phyloP scores from a whole-genome alignment of 2,329 filamentous ascomycete genomes.

The Sclerotinia nivalis region DNA sequence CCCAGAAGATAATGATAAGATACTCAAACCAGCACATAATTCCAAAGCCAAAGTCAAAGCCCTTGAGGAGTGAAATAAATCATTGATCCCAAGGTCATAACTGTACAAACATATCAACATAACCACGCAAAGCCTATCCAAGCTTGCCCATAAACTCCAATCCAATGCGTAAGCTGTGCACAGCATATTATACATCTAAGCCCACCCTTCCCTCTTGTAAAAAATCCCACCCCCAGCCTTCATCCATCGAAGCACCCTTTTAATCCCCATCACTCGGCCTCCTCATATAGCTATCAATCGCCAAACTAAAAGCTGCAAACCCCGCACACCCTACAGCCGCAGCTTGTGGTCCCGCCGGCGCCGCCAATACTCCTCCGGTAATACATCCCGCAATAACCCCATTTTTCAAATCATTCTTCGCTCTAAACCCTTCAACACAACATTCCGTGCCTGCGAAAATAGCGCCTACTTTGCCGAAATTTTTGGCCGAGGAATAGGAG shows the following conservation, averaged over 20 bases:
- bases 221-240: not conserved
- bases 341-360: slow-evolving; percentile 85
- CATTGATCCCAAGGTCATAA: slow-evolving; percentile 15
- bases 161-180: slow-evolving; percentile 14
- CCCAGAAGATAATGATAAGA: not conserved
- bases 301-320: slow-evolving; percentile 89
- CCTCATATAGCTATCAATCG: slow-evolving; percentile 90
- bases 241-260: not conserved
- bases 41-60: not conserved
- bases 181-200: slow-evolving; percentile 17
- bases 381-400: slow-evolving; percentile 85
- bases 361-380: slow-evolving; percentile 84
- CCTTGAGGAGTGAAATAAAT: slow-evolving; percentile 9
- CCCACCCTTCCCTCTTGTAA: not conserved
- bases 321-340: slow-evolving; percentile 84
- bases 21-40: not conserved
- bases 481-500: slow-evolving; percentile 82
- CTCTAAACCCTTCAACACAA: slow-evolving; percentile 86
- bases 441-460: slow-evolving; percentile 94
- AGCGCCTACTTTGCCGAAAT: slow-evolving; percentile 91
- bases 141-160: slow-evolving; percentile 20
- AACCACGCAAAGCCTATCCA: slow-evolving; percentile 14
- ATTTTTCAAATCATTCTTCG: slow-evolving; percentile 92
- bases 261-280: slow-evolving; percentile 63
- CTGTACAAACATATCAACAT: slow-evolving; percentile 7